phyloP scores from a whole-genome alignment of 768 basidiomycete species.

The Termitomyces sp. region DNA sequence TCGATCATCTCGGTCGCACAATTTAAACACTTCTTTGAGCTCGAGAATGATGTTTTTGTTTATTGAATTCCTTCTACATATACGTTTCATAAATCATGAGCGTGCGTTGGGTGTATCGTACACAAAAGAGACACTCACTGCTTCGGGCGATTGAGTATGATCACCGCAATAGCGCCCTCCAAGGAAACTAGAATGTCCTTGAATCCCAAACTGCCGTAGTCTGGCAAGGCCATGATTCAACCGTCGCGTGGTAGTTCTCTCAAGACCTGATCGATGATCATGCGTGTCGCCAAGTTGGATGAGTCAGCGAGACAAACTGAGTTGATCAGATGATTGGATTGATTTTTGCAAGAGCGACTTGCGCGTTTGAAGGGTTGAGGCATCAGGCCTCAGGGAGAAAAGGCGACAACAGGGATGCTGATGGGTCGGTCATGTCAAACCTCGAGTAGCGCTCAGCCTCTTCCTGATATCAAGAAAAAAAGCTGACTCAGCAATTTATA shows the following conservation, averaged over 20 bases:
- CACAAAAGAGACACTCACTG: slow-evolving; percentile 30
- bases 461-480: not conserved
- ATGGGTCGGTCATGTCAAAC: too few species aligned
- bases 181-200: slow-evolving; percentile 39
- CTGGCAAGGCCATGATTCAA: slow-evolving; percentile 25
- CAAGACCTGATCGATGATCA: too few species aligned
- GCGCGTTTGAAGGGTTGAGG: not conserved
- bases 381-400: too few species aligned
- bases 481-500: slow-evolving; percentile 11
- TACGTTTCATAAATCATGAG: not conserved
- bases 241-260: not conserved
- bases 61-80: slow-evolving; percentile 43
- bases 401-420: too few species aligned
- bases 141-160: slow-evolving; percentile 44
- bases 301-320: not conserved
- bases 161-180: slow-evolving; percentile 40
- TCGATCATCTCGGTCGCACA: slow-evolving; percentile 49
- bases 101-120: not conserved
- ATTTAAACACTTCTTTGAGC: slow-evolving; percentile 38
- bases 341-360: not conserved
- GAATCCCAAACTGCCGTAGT: slow-evolving; percentile 35
- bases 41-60: slow-evolving; percentile 30
- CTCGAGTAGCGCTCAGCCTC: too few species aligned
- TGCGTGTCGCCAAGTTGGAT: too few species aligned
- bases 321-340: too few species aligned